Evolutionary conservation across 2,329 filamentous ascomycete species (phyloP).

Genomic region (Pseudocercospora fuligena): DNA sequence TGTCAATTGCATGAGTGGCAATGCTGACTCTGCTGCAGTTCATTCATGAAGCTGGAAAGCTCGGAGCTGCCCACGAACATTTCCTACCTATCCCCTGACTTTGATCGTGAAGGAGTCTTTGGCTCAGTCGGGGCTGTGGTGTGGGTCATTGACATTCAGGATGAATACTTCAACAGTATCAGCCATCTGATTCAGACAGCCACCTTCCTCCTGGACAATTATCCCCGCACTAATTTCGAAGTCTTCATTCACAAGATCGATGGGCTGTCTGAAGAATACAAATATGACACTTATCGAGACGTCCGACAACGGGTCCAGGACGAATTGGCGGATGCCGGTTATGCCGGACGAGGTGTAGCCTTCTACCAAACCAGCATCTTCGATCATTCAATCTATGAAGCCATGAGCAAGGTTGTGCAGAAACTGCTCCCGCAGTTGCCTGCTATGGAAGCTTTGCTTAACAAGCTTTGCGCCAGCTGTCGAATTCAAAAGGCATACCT

Average conservation of each 20-base stretch:
- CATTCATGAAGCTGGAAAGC: constrained; percentile 98
- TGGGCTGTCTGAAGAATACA: constrained; percentile 95
- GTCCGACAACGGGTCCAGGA: constrained; percentile 96
- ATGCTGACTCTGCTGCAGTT: constrained; percentile 47
- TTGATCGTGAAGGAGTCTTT: constrained; percentile 93
- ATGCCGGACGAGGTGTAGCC: constrained; percentile 90
- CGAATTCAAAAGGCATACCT: constrained; percentile 98
- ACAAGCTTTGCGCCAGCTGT: constrained; percentile 89
- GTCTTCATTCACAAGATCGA: constrained; percentile 99
- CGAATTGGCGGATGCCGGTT: constrained; percentile 88
- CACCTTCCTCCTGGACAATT: constrained; percentile 82
- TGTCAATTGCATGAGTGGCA: constrained; percentile 44
- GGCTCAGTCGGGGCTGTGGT: constrained; percentile 92
- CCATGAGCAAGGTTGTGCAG: constrained; percentile 97
- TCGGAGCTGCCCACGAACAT: constrained; percentile 97
- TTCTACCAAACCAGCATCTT: constrained; percentile 98
- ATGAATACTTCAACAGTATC: constrained; percentile 94
- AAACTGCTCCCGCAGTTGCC: constrained; percentile 93
- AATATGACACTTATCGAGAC: constrained; percentile 92
- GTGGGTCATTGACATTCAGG: constrained; percentile 98
- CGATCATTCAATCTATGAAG: constrained; percentile 97
- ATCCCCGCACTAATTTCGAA: constrained; percentile 94
- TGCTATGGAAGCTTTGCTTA: constrained; percentile 90
- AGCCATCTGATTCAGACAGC: constrained; percentile 86
- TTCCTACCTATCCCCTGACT: constrained; percentile 86